Evolutionary conservation across 768 basidiomycete species (phyloP).

Genomic region (Xerocomus potaroensis): DNA sequence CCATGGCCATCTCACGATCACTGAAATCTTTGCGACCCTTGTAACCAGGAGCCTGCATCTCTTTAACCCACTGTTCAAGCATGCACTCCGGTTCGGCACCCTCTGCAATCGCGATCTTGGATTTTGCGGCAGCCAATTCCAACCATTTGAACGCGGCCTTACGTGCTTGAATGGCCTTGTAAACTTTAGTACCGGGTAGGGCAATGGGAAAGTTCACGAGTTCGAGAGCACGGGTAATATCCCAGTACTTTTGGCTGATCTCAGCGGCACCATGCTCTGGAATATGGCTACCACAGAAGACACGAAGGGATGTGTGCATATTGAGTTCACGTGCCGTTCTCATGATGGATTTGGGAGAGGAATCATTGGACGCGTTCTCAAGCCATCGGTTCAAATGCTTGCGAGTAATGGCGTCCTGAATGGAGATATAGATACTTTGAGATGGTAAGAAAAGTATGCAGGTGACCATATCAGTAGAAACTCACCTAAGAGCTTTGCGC

Average conservation of each 20-base stretch:
- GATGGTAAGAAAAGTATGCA: neutral
- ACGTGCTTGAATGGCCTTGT: conserved; percentile 86
- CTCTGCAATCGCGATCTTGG: conserved; percentile 77
- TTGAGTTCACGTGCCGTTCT: conserved; percentile 89
- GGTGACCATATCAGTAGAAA: conserved; percentile 1
- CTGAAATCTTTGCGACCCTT: conserved; percentile 86
- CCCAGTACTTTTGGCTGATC: conserved; percentile 94
- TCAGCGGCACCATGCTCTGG: conserved; percentile 72
- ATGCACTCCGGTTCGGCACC: conserved; percentile 83
- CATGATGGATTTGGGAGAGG: conserved; percentile 65
- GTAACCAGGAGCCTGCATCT: conserved; percentile 56
- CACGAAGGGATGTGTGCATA: conserved; percentile 95
- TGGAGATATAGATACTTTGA: conserved; percentile 70
- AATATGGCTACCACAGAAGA: conserved; percentile 92
- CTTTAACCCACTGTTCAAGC: conserved; percentile 87
- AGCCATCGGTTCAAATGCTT: conserved; percentile 77
- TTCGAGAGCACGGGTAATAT: conserved; percentile 90
- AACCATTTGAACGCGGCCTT: conserved; percentile 82
- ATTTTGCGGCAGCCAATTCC: conserved; percentile 68
- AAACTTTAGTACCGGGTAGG: conserved; percentile 94
- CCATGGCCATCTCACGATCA: conserved; percentile 95
- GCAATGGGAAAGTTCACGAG: conserved; percentile 98
- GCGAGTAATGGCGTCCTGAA: conserved; percentile 81
- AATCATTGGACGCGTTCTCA: conserved; percentile 43
- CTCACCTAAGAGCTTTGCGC: conserved; percentile 84